phyloP scores from a whole-genome alignment of 1,139 yeast species.

The Magnusiomyces fungicola region DNA sequence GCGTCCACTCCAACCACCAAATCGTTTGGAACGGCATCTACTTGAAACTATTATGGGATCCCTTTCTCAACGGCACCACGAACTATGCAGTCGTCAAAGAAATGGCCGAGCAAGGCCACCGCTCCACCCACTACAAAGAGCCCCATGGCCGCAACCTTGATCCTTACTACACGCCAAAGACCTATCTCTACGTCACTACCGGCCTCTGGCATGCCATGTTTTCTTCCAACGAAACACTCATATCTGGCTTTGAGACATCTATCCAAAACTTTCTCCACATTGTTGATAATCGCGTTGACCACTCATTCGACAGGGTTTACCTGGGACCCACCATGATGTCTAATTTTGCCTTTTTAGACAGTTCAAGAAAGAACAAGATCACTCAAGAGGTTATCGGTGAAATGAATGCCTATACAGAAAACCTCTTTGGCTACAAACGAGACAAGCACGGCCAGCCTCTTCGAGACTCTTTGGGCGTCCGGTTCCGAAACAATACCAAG shows the following conservation, averaged over 20 bases:
- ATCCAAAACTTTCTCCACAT: background rate
- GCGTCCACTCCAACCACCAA: slow-evolving; percentile 7
- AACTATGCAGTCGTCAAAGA: background rate
- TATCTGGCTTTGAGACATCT: no score
- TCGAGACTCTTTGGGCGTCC: background rate
- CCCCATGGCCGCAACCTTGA: background rate
- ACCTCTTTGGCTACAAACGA: slow-evolving; percentile 8
- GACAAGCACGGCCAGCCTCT: no score
- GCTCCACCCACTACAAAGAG: background rate
- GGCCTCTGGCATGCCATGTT: no score
- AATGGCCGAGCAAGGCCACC: background rate
- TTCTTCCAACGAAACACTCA: no score
- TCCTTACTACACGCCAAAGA: background rate
- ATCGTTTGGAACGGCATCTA: slow-evolving; percentile 1
- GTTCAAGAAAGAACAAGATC: slow-evolving; percentile 3
- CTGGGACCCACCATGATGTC: background rate
- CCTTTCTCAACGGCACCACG: slow-evolving; percentile 6
- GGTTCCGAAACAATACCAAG: background rate
- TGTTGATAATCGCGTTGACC: slow-evolving; percentile 1
- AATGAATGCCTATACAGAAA: slow-evolving; percentile 8
- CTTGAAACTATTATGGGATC: slow-evolving; percentile 7
- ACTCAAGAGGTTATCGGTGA: slow-evolving; percentile 5
- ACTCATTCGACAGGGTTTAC: background rate
- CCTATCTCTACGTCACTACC: slow-evolving; percentile 12
- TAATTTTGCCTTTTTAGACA: no score